Evolutionary conservation across 495 filamentous ascomycete species (phyloP), one percentile per base, ranked within the genome.

Genomic region (Bacidia rubella): DNA sequence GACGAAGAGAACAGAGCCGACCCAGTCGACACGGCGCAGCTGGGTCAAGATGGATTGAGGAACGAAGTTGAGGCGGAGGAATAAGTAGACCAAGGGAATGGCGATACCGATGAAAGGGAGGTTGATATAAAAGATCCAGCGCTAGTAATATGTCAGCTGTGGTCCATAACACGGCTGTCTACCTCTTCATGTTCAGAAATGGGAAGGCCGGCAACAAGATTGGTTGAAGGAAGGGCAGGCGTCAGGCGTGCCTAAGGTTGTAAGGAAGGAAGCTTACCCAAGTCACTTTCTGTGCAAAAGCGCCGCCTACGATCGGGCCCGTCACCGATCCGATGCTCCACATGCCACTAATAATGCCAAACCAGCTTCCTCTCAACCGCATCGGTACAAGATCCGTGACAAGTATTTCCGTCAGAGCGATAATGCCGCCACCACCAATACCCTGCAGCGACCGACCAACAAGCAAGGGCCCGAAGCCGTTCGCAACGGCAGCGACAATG

Each of bases 301-400:
- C 81, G 19, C 82, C 83, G 32, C 80, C 84, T 10, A 87, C 65
- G 38, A 88, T 65, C 2, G 85, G 85, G 1, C 85, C 83, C 2
- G 69, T 68, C 0, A 86, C 81, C 0, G 76, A 79, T 0, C 83
- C 85, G 19, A 87, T 46, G 29, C 77, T 74, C 79, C 79, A 81
- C 73, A 80, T 80, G 10, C 64, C 70, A 24, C 68, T 70, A 21
- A 72, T 53, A 41, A 79, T 69, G 3, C 75, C 75, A 38, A 68
- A 67, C 61, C 75, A 79, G 54, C 75, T 47, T 9, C 65, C 66
- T n/a, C 68, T 65, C 21, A 72, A 60, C 1, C 63, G 55, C 40
- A 68, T 60, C 0, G 73, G 71, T 12, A 74, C 75, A 2, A 85
- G 63, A 55, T 87, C 82, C 0, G 81, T 77, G 52, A 90, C 70